Base-by-base conservation (phyloP, 2,329 filamentous ascomycete species). In the Colletotrichum orbiculare region DNA sequence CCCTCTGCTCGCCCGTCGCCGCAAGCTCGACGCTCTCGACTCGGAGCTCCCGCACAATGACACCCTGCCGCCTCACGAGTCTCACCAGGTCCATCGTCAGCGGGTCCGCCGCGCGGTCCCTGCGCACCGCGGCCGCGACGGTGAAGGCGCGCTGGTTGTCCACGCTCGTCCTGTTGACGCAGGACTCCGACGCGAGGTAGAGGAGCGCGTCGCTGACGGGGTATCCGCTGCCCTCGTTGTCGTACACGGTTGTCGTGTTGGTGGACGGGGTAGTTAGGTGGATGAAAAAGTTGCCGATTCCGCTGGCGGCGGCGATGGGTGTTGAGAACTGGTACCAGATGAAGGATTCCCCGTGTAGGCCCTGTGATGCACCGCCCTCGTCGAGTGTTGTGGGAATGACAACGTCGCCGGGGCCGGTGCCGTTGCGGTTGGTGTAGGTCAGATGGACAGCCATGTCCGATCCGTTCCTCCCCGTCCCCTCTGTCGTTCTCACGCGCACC, bases 271-370 rank as follows among this genome's bases (percentile, higher is more conserved):
- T 71, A 9, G 62, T 69, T 39, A 74, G 42, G 42, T 74, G 68
- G 10, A 78, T 71, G 63, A 71, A 58, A 60, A 78, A 77, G 49
- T 70, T 73, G 67, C 70, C 72, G 64, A 77, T 73, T 4, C 75
- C 74, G 0, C 65, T 67, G n/a, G 55, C 60, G 39, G 60, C 64
- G 38, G 71, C 61, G 11, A 78, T 43, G 6, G 64, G 42, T 4
- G 71, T 69, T 2, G 64, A 57, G 53, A 76, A 78, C 58, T 75
- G 70, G 58, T 70, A 78, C 67, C 70, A 77, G 1, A 66, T 53
- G 47, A 78, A 78, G 1, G 6, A 34, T 52, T 74, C 71, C 2
- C 66, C 54, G 47, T 71, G 71, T 6, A 73, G 50, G 1, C 76
- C 75, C 0, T 2, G 34, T 3, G 71, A 67, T 0, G 37, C 38